phyloP scores from a whole-genome alignment of 768 basidiomycete genomes.

The Russula lepida region DNA sequence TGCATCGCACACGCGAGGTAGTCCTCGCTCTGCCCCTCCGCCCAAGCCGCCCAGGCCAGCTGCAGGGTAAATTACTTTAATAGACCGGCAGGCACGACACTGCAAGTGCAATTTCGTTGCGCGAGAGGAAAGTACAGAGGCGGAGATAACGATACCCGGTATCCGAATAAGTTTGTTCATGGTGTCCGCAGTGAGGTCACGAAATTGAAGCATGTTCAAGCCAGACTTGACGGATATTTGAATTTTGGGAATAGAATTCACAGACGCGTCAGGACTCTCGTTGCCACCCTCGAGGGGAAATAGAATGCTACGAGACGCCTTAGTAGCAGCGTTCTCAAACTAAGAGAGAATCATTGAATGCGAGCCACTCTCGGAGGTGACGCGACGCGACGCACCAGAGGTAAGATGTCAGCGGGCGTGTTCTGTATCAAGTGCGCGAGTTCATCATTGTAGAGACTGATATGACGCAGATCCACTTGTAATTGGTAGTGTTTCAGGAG shows the following conservation, averaged over 20 bases:
- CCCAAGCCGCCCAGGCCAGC: constrained; percentile 83
- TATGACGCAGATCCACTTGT: constrained; percentile 46
- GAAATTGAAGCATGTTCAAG: constrained; percentile 87
- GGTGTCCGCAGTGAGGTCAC: constrained; percentile 87
- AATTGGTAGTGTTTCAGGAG: constrained; percentile 73
- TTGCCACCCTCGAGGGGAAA: constrained; percentile 62
- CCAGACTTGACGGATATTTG: constrained; percentile 88
- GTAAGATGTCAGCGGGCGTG: constrained; percentile 79
- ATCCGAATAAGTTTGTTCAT: constrained; percentile 95
- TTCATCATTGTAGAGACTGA: constrained; percentile 79
- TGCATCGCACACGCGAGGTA: constrained; percentile 85
- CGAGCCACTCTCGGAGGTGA: background rate
- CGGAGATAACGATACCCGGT: constrained; percentile 97
- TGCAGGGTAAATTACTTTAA: constrained; percentile 68
- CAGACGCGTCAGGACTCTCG: constrained; percentile 32
- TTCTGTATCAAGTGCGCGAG: constrained; percentile 88
- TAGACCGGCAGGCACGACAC: constrained; percentile 82
- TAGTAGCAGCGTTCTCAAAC: constrained; percentile 90
- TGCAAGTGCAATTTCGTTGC: constrained; percentile 89
- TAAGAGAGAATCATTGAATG: constrained; percentile 26
- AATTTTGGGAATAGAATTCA: constrained; percentile 52
- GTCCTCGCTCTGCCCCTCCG: constrained; percentile 70
- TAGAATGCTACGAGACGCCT: constrained; percentile 73
- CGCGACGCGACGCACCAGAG: constrained; percentile 48
- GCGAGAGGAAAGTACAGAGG: constrained; percentile 86